phyloP scores from a whole-genome alignment of 495 filamentous ascomycete species.

The Penicillium silybi region DNA sequence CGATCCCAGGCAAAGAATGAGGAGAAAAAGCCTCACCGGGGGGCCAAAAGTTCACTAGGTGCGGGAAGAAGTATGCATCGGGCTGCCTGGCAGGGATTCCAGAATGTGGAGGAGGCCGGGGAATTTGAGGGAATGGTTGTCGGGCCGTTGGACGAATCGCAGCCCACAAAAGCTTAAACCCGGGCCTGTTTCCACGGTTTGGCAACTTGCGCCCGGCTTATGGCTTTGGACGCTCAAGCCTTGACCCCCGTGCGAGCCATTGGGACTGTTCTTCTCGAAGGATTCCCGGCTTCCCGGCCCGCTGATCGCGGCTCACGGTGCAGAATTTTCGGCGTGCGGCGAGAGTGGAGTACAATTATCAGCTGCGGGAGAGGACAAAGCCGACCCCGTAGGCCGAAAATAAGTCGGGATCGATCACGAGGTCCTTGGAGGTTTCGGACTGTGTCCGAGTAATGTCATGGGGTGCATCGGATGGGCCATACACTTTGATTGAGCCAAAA shows the following conservation, averaged over 20 bases:
- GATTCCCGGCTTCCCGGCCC: conserved; percentile 20
- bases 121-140: conserved; percentile 12
- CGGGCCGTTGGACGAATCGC: conserved; percentile 14
- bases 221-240: background rate
- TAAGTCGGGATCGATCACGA: background rate
- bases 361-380: conserved; percentile 6
- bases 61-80: conserved; percentile 6
- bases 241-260: background rate
- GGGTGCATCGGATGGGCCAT: background rate
- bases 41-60: conserved; percentile 6
- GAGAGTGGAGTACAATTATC: conserved; percentile 1
- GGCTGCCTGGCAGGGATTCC: background rate
- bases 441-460: conserved; percentile 2
- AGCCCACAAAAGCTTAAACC: conserved; percentile 9
- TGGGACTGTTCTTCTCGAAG: conserved; percentile 15
- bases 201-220: background rate
- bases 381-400: conserved; percentile 6
- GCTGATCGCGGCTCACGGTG: background rate
- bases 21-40: conserved; percentile 12
- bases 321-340: conserved; percentile 5
- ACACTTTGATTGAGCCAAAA: background rate
- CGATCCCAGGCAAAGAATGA: conserved; percentile 4
- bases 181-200: background rate
- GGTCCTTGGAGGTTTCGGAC: conserved; percentile 1
- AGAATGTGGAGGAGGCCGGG: conserved; percentile 21